phyloP scores from a whole-genome alignment of 2,329 filamentous ascomycete genomes.

The Herpotrichia juniperi region DNA sequence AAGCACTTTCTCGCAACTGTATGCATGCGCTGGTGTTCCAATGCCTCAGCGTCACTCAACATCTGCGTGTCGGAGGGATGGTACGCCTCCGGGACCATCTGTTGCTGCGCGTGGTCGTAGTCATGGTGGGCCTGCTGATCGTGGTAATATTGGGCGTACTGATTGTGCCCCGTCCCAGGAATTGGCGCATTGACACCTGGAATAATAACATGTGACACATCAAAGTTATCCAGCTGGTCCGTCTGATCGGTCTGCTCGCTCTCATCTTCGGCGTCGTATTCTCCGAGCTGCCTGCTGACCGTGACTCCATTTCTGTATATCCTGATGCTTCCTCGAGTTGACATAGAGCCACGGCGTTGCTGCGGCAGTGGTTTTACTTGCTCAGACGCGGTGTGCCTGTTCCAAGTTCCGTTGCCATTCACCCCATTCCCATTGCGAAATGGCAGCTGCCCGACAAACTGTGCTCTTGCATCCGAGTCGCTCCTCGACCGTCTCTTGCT shows the following conservation, averaged over 20 bases:
- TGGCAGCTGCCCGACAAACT: conserved; percentile 29
- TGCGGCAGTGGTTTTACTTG: conserved; percentile 17
- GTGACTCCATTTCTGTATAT: conserved; percentile 30
- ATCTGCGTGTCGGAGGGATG: conserved; percentile 58
- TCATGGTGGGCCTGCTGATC: not conserved
- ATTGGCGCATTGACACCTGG: conserved; percentile 45
- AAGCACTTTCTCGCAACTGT: conserved; percentile 39
- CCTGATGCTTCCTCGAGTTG: conserved; percentile 43
- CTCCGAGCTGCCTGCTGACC: conserved; percentile 14
- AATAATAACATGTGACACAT: conserved; percentile 37
- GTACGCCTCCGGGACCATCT: conserved; percentile 47
- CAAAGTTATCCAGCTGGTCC: conserved; percentile 34
- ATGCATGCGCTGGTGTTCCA: conserved; percentile 38
- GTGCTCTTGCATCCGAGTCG: conserved; percentile 30
- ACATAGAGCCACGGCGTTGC: conserved; percentile 37
- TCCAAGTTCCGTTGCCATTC: conserved; percentile 24
- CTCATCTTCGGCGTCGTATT: conserved; percentile 31
- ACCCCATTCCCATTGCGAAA: conserved; percentile 31
- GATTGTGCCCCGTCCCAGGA: conserved; percentile 19
- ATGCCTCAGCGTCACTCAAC: conserved; percentile 56
- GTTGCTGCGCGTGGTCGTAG: conserved; percentile 13
- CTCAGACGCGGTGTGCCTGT: conserved; percentile 23
- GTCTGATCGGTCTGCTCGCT: conserved; percentile 40
- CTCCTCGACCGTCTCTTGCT: conserved; percentile 29
- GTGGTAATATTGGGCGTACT: too few relatives aligned